phyloP scores from a whole-genome alignment of 140 eudicot genomes.

The Ambrosia hybrid region DNA sequence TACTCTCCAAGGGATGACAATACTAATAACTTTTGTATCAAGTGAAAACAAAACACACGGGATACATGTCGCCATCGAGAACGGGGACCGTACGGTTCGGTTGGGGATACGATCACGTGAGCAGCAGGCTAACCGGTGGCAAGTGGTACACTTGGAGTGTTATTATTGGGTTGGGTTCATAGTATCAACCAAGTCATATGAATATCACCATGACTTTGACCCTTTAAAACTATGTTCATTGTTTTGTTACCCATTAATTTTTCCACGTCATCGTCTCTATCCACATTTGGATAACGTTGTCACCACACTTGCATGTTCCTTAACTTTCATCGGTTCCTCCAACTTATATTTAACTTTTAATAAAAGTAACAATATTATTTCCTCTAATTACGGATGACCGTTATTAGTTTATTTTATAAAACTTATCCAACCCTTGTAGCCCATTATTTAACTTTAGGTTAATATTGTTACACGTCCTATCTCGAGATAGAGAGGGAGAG shows the following conservation, averaged over 20 bases:
- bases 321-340: slow-evolving; percentile 9
- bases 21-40: no score
- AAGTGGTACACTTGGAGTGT: slow-evolving; percentile 16
- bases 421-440: no score
- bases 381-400: no score
- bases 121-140: slow-evolving; percentile 6
- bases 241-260: background rate
- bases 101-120: slow-evolving; percentile 28
- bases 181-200: background rate
- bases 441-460: no score
- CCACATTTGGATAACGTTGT: slow-evolving; percentile 24
- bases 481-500: no score
- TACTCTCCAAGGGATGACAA: no score
- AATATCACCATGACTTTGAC: slow-evolving; percentile 10
- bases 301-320: background rate
- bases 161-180: slow-evolving; percentile 7
- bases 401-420: no score
- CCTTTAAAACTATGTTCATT: background rate
- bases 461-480: no score
- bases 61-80: slow-evolving; percentile 17
- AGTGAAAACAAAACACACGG: slow-evolving; percentile 2
- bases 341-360: no score
- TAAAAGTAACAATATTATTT: no score
- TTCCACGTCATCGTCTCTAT: slow-evolving; percentile 35
- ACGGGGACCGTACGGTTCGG: slow-evolving; percentile 23